Evolutionary conservation across 805 yeast genomes (phyloP), one percentile per base, ranked within the genome.

Genomic region (Wickerhamomyces strasburgensis): DNA sequence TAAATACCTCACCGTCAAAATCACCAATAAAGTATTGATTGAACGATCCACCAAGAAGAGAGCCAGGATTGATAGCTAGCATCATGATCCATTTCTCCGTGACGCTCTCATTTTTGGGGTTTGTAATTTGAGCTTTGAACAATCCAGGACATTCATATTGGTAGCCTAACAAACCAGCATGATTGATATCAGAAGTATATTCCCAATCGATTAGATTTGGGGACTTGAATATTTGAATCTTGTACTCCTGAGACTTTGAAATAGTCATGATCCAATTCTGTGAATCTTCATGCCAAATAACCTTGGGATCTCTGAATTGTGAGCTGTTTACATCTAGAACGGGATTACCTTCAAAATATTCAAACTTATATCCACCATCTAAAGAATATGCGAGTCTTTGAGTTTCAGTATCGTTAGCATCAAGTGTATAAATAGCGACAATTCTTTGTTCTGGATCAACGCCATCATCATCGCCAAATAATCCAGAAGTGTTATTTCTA

Each of bases 91-190:
- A 65, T 36, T 56, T 58, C 19, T 43, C 39, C 28, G 31, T 38
- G 16, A 35, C 35, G 3, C 43, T 52, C 29, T 40, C 24, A 7
- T 5, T 43, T 26, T 35, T 38, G 13, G 49, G 34, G 30, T 38
- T 38, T 13, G 48, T 50, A 34, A 56, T 42, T 8, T 60, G 61
- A 8, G 63, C 47, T 29, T 57, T 54, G 14, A 56, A 54, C 33
- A 66, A 40, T 24, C 65, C 64, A 1, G 70, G 70, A 40, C 70
- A 65, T 45, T 66, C 71, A 43, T 65, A 66, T 40, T 65, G 69
- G 43, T 44, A 58, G 3, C 69, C 69, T 7, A 54, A 40, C 35
- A 44, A 47, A 6, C 65, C 65, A 19, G 45, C 35, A 6, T 4
- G 15, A 3, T 54, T 35, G 43, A 59, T 57, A 16, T 48, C 41